Evolutionary conservation across 2,329 filamentous ascomycete genomes (phyloP).

Genomic region (Albifimbria verrucaria): DNA sequence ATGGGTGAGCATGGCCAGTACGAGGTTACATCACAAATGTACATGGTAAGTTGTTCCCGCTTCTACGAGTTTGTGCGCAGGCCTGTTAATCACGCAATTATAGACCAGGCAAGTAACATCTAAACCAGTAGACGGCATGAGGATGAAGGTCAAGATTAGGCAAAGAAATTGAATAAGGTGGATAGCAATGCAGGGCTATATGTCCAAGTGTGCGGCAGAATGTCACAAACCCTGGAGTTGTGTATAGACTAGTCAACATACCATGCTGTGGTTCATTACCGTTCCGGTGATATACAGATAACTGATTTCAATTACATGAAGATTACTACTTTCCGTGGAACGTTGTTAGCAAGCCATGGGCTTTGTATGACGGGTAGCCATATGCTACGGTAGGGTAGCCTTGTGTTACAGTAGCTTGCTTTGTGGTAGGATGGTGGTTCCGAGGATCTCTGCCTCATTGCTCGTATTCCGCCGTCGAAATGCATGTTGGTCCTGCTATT

Average conservation of each 20-base stretch:
- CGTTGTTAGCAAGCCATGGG: background rate
- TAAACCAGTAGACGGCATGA: background rate
- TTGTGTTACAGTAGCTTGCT: background rate
- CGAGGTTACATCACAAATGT: background rate
- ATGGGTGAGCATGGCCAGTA: background rate
- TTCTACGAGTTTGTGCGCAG: background rate
- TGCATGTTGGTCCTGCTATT: background rate
- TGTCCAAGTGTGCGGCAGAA: background rate
- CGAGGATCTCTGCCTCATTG: too few relatives aligned
- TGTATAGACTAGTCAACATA: too few relatives aligned
- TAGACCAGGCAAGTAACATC: background rate
- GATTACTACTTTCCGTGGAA: background rate
- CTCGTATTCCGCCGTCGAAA: background rate
- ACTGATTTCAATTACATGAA: background rate
- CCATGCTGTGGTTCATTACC: background rate
- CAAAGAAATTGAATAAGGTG: background rate
- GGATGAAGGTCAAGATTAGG: background rate
- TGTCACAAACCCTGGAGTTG: background rate
- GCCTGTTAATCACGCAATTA: background rate
- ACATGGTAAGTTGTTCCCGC: background rate
- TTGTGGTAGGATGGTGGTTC: background rate
- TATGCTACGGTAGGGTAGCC: background rate
- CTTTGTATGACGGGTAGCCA: background rate
- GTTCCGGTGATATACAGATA: background rate
- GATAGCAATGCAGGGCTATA: background rate